Evolutionary conservation across 768 basidiomycete genomes (phyloP).

Genomic region (Clathrus columnatus): DNA sequence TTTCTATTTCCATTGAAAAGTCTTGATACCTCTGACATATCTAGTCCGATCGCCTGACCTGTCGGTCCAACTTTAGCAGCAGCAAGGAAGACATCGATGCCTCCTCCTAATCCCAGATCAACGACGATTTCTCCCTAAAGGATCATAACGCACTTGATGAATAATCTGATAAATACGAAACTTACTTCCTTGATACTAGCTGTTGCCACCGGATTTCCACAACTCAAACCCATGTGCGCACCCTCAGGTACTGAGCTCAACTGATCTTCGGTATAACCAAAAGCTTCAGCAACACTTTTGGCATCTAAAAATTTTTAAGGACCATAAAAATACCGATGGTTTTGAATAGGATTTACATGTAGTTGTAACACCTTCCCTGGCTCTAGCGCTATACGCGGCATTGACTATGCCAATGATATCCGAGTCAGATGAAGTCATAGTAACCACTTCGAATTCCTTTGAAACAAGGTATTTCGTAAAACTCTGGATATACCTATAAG

Average conservation of each 20-base stretch:
- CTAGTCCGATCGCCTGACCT: conserved; percentile 47
- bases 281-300: conserved; percentile 29
- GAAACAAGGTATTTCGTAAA: no score
- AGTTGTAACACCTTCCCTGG: not conserved
- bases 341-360: not conserved
- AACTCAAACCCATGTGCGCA: conserved; percentile 43
- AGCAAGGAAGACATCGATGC: conserved; percentile 47
- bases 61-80: conserved; percentile 38
- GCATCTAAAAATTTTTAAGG: conserved; percentile 19
- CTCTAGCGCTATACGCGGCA: conserved; percentile 1
- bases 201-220: conserved; percentile 42
- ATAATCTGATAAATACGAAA: not conserved
- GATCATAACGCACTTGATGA: not conserved
- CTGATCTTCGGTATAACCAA: conserved; percentile 40
- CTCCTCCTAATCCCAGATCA: conserved; percentile 50
- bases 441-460: no score
- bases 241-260: conserved; percentile 34
- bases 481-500: no score
- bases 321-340: not conserved
- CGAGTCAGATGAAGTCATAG: no score
- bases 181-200: conserved; percentile 39
- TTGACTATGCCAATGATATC: no score
- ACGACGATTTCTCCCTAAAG: conserved; percentile 46
- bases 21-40: conserved; percentile 43
- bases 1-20: no score